Base-by-base conservation (phyloP, 805 yeast species). In the Spathaspora gorwiae region DNA sequence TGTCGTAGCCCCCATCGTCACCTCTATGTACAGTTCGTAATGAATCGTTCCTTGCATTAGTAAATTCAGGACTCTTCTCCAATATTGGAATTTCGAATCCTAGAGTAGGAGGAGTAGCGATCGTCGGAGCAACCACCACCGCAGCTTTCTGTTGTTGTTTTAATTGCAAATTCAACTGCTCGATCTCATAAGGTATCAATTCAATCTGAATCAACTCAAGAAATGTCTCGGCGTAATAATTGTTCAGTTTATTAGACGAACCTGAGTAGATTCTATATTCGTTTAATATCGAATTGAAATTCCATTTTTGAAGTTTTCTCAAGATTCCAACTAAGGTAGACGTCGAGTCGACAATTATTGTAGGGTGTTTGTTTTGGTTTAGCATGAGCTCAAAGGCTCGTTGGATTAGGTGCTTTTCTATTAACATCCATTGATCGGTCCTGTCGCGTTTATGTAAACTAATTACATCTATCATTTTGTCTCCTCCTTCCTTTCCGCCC, bases 261-360 rank as follows among this genome's bases (percentile, higher is more conserved):
- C 74, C 74, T 7, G 67, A 61, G 62, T 81, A 87, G 7, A 87
- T 72, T 43, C 96, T 71, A 64, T 89, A 94, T 61, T 92, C 98
- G 54, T 84, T 84, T 19, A 90, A 77, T 5, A 92, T 80, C 14
- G 95, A 83, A 24, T 90, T 80, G 59, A 85, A 84, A 54, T 82
- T 84, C 98, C 97, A 92, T 64, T 85, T 85, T 63, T 88, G 94
- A 35, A 90, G 72, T 59, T 84, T 83, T 42, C 99, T 72, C 31
- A 94, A 65, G 2, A 90, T 71, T 0, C 97, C 97, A 9, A 89
- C 79, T 14, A 90, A 73, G 10, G 94, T 80, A 47, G 85, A 83
- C 6, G 90, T 83, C 34, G 85, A 78, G 59, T 94, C 98, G 19
- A 94, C 80, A 11, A 92, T 62, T 38, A 92, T 67, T 5, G 87